A percentile compares a stretch with the other conserved stretches of the same genome.
phyloP scores from a whole-genome alignment of 805 yeast species.

The Starmera dryadoides region DNA sequence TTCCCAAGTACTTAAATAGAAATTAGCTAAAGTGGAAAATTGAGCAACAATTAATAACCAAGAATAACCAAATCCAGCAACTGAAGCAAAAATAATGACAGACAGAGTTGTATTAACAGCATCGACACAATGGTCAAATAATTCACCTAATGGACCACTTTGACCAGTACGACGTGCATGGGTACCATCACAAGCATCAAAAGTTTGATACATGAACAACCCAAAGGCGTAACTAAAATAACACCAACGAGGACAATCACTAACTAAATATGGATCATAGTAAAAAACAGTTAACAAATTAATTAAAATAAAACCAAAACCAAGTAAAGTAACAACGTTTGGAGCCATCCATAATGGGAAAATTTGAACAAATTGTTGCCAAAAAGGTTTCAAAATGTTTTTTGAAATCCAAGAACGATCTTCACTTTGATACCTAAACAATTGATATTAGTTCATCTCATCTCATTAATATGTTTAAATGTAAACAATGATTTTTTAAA shows the following conservation, averaged over 20 bases:
- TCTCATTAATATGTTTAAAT: not conserved
- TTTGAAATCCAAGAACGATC: constrained; percentile 77
- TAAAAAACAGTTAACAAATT: constrained; percentile 61
- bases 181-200: constrained; percentile 93
- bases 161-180: constrained; percentile 96
- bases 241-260: constrained; percentile 65
- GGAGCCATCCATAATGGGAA: constrained; percentile 93
- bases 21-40: constrained; percentile 71
- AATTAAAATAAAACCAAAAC: constrained; percentile 61
- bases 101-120: constrained; percentile 77
- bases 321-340: constrained; percentile 77
- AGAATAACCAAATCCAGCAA: constrained; percentile 69
- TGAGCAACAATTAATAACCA: constrained; percentile 55
- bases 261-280: constrained; percentile 61
- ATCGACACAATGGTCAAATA: constrained; percentile 85
- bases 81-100: constrained; percentile 64
- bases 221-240: constrained; percentile 75
- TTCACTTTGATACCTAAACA: constrained; percentile 55
- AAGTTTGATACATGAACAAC: constrained; percentile 84
- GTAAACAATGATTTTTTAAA: no score
- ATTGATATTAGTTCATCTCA: not conserved
- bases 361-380: constrained; percentile 62
- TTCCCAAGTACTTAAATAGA: constrained; percentile 92
- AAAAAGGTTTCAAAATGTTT: constrained; percentile 73
- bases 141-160: constrained; percentile 88